Conservation (phyloP, 257 asterid species). For the Nicotiana noctiflora region DNA sequence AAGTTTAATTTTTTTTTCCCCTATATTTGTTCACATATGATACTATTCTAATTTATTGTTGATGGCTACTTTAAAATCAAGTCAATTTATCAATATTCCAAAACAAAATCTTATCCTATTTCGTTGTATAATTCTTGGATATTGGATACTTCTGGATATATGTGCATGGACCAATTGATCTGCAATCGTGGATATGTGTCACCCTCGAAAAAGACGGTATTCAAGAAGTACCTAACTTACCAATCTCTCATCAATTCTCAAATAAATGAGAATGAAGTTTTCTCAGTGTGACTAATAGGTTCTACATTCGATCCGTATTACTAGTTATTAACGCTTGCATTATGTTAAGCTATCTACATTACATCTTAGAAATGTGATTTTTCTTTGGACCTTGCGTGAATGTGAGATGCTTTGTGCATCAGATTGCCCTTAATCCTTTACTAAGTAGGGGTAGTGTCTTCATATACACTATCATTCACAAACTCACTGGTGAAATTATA, state of each 20-base stretch:
- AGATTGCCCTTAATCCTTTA: no score
- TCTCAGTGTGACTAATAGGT: no score
- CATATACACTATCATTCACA: rapidly evolving
- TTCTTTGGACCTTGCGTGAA: no score
- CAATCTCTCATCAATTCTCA: no score
- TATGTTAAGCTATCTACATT: rapidly evolving
- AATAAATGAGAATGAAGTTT: no score
- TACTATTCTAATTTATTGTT: not conserved
- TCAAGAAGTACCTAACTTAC: not conserved
- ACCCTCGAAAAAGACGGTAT: not conserved
- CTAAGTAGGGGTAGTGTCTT: no score
- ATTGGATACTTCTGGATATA: not conserved
- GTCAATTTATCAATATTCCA: not conserved
- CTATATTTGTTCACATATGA: not conserved
- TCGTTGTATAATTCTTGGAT: not conserved
- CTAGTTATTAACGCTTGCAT: no score
- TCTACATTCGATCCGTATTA: rapidly evolving
- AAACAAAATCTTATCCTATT: not conserved
- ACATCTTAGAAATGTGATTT: rapidly evolving
- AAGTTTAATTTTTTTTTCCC: not conserved
- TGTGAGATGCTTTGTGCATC: no score
- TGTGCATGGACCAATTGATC: not conserved
- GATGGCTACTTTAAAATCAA: not conserved
- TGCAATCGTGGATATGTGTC: constrained; percentile 9
- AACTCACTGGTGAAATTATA: no score